These are phyloP conservation scores for Ramularia collo-cygni DNA, from an alignment of 2,329 filamentous ascomycete species.

Conservation along the genomic window DNA sequence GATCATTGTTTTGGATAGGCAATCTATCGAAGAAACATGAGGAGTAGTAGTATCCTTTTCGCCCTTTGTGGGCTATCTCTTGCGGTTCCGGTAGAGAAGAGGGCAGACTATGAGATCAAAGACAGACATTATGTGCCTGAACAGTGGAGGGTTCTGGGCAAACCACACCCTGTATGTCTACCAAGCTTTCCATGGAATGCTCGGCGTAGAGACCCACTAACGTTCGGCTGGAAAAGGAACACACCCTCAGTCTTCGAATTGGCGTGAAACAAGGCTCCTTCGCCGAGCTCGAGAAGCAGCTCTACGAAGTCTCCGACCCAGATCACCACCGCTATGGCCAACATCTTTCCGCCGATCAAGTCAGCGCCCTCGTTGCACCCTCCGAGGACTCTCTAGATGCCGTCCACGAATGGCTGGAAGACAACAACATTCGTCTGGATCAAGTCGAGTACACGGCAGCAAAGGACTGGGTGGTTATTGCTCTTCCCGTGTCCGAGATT, in stretches of 20 bases:
- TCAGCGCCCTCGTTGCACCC: slow-evolving; percentile 49
- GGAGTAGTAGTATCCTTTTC: not conserved
- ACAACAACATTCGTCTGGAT: slow-evolving; percentile 33
- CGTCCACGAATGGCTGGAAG: slow-evolving; percentile 36
- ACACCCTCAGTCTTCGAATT: slow-evolving; percentile 3
- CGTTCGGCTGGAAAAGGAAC: slow-evolving; percentile 1
- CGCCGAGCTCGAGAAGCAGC: slow-evolving; percentile 29
- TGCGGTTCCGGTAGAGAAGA: slow-evolving; percentile 11
- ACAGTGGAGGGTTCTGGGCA: slow-evolving; percentile 14
- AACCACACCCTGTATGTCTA: slow-evolving; percentile 9
- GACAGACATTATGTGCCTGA: slow-evolving; percentile 13
- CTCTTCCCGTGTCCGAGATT: slow-evolving; percentile 35
- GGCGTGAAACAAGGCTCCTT: slow-evolving; percentile 3
- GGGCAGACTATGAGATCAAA: slow-evolving; percentile 13
- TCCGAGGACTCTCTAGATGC: slow-evolving; percentile 46
- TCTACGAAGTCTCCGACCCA: slow-evolving; percentile 50
- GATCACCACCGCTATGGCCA: slow-evolving; percentile 46
- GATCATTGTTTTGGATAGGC: too few species aligned
- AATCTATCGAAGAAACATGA: not conserved
- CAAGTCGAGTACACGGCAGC: slow-evolving; percentile 12
- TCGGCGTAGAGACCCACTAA: not conserved
- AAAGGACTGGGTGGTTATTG: slow-evolving; percentile 54
- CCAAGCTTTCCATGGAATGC: too few species aligned
- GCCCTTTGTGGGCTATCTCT: slow-evolving; percentile 1
- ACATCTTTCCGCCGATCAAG: slow-evolving; percentile 45